Evolutionary conservation across 805 yeast species (phyloP).

Genomic region (Trichomonascus vanleenenianus): DNA sequence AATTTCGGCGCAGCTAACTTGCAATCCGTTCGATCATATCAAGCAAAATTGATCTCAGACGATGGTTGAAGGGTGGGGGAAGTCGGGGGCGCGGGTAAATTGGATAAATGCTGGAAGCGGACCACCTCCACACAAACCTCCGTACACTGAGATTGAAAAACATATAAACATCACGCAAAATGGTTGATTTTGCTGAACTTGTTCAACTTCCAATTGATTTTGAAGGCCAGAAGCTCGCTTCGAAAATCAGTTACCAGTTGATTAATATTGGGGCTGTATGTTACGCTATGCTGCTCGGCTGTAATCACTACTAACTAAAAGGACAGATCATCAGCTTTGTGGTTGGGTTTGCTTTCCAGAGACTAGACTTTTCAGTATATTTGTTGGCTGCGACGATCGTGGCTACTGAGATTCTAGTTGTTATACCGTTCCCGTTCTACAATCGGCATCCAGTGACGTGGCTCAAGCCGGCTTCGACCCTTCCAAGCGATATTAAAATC

Average conservation of each 20-base stretch:
- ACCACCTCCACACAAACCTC: background rate
- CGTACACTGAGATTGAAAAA: background rate
- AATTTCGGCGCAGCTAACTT: too few relatives aligned
- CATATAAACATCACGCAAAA: background rate
- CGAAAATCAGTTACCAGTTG: slow-evolving; percentile 23
- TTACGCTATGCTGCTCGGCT: slow-evolving; percentile 4
- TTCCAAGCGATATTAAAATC: background rate
- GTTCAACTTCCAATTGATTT: slow-evolving; percentile 35
- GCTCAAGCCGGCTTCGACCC: slow-evolving; percentile 17
- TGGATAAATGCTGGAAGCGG: background rate
- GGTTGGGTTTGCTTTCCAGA: slow-evolving; percentile 42
- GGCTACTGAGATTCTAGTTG: slow-evolving; percentile 32
- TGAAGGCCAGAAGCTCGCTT: slow-evolving; percentile 44
- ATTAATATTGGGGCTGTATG: slow-evolving; percentile 18
- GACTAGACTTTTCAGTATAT: slow-evolving; percentile 34
- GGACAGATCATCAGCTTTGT: slow-evolving; percentile 32
- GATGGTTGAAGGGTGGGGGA: too few relatives aligned
- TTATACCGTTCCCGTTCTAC: slow-evolving; percentile 56
- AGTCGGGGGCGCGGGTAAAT: too few relatives aligned
- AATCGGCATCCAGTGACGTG: slow-evolving; percentile 43
- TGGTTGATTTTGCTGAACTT: background rate
- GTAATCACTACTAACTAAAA: background rate
- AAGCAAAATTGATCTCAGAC: too few relatives aligned
- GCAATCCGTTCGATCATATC: too few relatives aligned
- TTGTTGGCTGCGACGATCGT: slow-evolving; percentile 33